Evolutionary conservation across 2,329 filamentous ascomycete species (phyloP), one percentile per base, ranked within the genome.

Genomic region (Claviceps africana): DNA sequence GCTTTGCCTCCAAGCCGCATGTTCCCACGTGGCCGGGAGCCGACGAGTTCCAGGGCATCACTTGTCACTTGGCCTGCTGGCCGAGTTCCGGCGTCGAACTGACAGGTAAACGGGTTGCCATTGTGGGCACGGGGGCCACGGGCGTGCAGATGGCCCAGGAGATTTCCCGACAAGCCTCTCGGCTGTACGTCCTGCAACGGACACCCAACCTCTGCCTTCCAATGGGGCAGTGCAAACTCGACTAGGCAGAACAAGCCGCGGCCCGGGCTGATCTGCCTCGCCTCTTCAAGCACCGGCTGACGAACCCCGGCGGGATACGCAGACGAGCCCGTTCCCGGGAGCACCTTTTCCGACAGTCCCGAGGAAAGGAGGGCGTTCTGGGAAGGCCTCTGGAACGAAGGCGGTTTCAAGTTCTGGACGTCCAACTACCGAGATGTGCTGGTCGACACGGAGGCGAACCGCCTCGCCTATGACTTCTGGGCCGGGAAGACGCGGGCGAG

Each of bases 141-240:
- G 82, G 81, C 1, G 75, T 85, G 1, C 82, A 85, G 57, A 75
- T 83, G 44, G 72, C 75, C 0, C 82, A 86, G 56, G 79, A 78
- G 51, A 77, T 75, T 63, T 77, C 73, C 2, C 75, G 75, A 2
- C 61, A 70, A 13, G 78, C 74, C 0, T 72, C 68, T 6, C 64
- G 74, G 1, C 56, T 86, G 25, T 73, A 66, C 2, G 77, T 86
- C 37, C 84, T 85, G 62, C 81, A 85, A 58, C 74, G 83, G 11
- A 85, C 81, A 1, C 82, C 83, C 0, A 86, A 85, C 54, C 67
- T 83, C 7, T 79, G 78, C 0, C 58, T 85, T 0, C 81, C 81
- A 0, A 83, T 86, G 78, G 70, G 73, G 2, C 72, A 75, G 53
- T 65, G 37, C n/a, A 44, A 50, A 8, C 4, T 17, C 1, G 37